phyloP scores from a whole-genome alignment of 1,284 basidiomycete species.

The Sporisorium sorghi region DNA sequence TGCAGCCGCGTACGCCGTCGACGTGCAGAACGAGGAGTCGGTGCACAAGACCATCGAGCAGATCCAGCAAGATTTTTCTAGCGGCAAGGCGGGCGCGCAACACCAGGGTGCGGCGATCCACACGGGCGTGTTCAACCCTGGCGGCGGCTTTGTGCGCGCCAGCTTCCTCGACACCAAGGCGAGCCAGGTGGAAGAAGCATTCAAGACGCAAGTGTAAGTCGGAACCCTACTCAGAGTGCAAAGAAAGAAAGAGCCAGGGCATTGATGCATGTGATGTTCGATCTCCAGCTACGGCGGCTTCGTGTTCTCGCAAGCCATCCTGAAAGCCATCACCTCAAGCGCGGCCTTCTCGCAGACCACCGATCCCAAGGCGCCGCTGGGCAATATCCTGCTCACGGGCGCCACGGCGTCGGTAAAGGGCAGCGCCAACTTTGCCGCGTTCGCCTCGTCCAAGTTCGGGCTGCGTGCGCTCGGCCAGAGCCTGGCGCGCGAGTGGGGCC shows the following conservation, averaged over 20 bases:
- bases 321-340: constrained; percentile 39
- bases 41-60: constrained; percentile 24
- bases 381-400: constrained; percentile 45
- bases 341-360: constrained; percentile 12
- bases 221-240: background rate
- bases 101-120: constrained; percentile 39
- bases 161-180: constrained; percentile 42
- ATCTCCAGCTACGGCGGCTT: constrained; percentile 42
- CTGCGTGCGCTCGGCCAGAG: constrained; percentile 48
- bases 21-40: constrained; percentile 37
- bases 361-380: constrained; percentile 15
- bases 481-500: constrained; percentile 48
- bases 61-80: constrained; percentile 31
- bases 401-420: constrained; percentile 55
- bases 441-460: constrained; percentile 50
- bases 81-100: constrained; percentile 26
- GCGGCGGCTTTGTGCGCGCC: constrained; percentile 37
- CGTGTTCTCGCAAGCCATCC: constrained; percentile 39
- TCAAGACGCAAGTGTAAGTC: constrained; percentile 46
- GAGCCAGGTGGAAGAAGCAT: constrained; percentile 44
- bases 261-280: background rate
- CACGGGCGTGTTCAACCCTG: constrained; percentile 49
- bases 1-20: constrained; percentile 39
- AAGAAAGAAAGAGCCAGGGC: background rate
- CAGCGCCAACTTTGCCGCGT: constrained; percentile 44